phyloP scores from a whole-genome alignment of 306 rosid species.

The Fragaria vesca region DNA sequence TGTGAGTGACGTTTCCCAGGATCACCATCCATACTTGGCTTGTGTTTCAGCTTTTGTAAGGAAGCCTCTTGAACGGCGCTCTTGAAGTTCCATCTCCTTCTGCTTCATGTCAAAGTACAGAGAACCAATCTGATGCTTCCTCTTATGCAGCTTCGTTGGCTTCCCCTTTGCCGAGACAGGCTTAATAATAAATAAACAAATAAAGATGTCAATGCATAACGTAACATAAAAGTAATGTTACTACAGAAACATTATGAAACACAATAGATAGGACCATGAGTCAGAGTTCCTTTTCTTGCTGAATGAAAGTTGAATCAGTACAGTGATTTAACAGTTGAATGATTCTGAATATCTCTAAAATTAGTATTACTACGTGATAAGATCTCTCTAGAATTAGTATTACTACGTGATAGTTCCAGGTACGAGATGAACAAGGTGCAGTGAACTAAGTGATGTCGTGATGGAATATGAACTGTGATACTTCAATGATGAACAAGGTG shows the following conservation, averaged over 20 bases:
- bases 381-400: neutral
- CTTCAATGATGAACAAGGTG: neutral
- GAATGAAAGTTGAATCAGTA: neutral
- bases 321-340: neutral
- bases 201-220: neutral
- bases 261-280: neutral
- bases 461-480: neutral
- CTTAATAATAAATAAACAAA: slow-evolving; percentile 23
- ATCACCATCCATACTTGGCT: slow-evolving; percentile 97
- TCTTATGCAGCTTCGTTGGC: slow-evolving; percentile 86
- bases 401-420: neutral
- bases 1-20: neutral
- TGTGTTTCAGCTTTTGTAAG: slow-evolving; percentile 97
- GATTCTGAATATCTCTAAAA: neutral
- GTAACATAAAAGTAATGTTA: neutral
- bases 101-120: slow-evolving; percentile 82
- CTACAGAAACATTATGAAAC: neutral
- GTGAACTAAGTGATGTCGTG: neutral
- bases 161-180: slow-evolving; percentile 78
- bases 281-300: neutral
- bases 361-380: neutral
- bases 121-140: slow-evolving; percentile 95
- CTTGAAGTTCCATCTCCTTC: slow-evolving; percentile 77
- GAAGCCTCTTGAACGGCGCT: slow-evolving; percentile 82
- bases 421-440: neutral